Evolutionary conservation across 495 filamentous ascomycete genomes (phyloP), one percentile per base, ranked within the genome.

Genomic region (Penicillium lagena): DNA sequence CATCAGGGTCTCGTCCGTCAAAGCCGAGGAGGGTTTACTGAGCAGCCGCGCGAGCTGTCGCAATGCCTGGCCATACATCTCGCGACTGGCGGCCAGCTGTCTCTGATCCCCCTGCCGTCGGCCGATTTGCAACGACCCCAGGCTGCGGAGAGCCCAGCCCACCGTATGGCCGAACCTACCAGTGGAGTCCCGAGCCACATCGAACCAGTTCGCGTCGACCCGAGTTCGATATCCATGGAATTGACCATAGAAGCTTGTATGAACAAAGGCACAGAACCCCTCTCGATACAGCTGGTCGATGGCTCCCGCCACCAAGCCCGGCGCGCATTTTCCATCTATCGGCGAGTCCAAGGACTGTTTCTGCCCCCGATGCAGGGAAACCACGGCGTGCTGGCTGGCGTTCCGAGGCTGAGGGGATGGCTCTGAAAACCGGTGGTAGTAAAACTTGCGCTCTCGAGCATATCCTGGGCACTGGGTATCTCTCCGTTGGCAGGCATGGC

Each of bases 391-490:
- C 14, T 29, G 10, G 8, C 30, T 10, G 39, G 40, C 2, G 43
- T 9, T 4, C 42, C 40, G 12, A 46, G 37, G 36, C 37, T 49
- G 43, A 6, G 4, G 22, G 2, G 22, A 22, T 22, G 22, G 22
- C 2, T 22, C 4, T 22, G 22, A 22, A 22, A 22, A 22, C 22
- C 22, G 22, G 22, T 22, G 22, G 22, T 22, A 22, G 22, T 42
- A 57, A 28, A 63, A 61, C 15, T 59, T 56, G 2, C 57, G 39
- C 9, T 36, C 39, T 15, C 47, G 53, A 10, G 39, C 49, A 40
- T 66, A 69, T 0, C 66, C 66, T 4, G 66, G 62, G 46, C 66
- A 69, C 32, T 39, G 11, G 1, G 49, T 42, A 7, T 52, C 50
- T 27, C 56, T 50, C 15, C 47, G 50, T 13, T 50, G 54, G 39